These are phyloP conservation scores for Ganoderma lucidum DNA, from an alignment of 1,284 basidiomycete genomes.

Conservation along the genomic window DNA sequence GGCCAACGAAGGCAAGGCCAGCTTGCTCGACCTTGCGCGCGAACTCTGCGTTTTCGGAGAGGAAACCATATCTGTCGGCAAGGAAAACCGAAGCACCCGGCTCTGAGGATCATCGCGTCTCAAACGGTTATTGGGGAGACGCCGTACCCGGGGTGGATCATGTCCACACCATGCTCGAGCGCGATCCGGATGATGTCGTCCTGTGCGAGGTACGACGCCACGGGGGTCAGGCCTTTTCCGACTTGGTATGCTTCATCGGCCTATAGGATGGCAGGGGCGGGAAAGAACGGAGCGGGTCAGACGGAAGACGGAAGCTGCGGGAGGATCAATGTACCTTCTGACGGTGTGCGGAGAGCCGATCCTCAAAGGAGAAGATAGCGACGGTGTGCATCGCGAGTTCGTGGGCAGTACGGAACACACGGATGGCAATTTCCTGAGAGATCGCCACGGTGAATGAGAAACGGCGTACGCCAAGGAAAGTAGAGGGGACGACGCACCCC, in stretches of 20 bases:
- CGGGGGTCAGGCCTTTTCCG: conserved; percentile 94
- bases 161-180: conserved; percentile 97
- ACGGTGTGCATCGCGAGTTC: conserved; percentile 99
- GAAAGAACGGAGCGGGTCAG: not conserved
- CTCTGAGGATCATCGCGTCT: conserved; percentile 32
- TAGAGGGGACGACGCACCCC: conserved; percentile 67
- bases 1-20: conserved; percentile 97
- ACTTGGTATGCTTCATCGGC: conserved; percentile 99
- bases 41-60: conserved; percentile 97
- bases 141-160: conserved; percentile 96
- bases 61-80: conserved; percentile 89
- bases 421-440: conserved; percentile 95
- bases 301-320: conserved; percentile 5
- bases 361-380: conserved; percentile 97
- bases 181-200: conserved; percentile 97
- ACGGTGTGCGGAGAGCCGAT: conserved; percentile 96
- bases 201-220: conserved; percentile 96
- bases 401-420: conserved; percentile 98
- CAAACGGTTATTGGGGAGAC: conserved; percentile 13
- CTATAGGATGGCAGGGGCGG: conserved; percentile 49
- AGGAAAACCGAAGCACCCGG: conserved; percentile 20
- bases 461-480: conserved; percentile 3
- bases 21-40: conserved; percentile 97
- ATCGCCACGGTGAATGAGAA: conserved; percentile 12
- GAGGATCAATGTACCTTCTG: conserved; percentile 78